phyloP scores from a whole-genome alignment of 163 green algal genomes.

The Scenedesmus sp. region DNA sequence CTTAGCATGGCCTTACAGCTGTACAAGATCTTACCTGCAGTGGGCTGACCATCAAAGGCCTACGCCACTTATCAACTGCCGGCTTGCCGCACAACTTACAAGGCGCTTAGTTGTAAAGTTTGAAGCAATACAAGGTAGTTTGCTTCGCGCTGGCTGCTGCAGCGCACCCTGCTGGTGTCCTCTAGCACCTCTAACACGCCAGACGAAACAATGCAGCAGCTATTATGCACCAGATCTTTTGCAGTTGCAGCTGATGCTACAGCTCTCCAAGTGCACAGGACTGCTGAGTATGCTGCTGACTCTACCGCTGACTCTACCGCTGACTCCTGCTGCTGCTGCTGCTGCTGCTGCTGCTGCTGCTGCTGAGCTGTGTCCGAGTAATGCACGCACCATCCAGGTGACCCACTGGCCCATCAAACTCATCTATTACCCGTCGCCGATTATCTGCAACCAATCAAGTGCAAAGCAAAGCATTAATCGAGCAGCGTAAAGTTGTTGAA shows the following conservation, averaged over 20 bases:
- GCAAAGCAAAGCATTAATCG: not conserved
- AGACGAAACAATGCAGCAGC: not conserved
- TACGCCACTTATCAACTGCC: too few species aligned
- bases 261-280: not conserved
- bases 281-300: not conserved
- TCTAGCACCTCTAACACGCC: not conserved
- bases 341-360: not conserved
- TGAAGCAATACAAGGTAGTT: not conserved
- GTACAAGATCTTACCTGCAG: not conserved
- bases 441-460: constrained; percentile 6
- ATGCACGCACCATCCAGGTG: constrained; percentile 43
- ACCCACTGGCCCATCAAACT: constrained; percentile 39
- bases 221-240: not conserved
- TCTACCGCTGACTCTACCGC: not conserved
- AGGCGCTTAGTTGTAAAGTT: too few species aligned
- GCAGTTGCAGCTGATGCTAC: not conserved
- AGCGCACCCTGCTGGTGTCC: not conserved
- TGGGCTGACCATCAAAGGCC: not conserved
- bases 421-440: constrained; percentile 50
- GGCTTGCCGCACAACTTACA: too few species aligned
- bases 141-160: not conserved
- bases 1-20: not conserved
- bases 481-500: not conserved
- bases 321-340: not conserved
- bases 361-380: not conserved